Conservation (phyloP, 306 rosid genomes). For the Fragaria ananassa region DNA sequence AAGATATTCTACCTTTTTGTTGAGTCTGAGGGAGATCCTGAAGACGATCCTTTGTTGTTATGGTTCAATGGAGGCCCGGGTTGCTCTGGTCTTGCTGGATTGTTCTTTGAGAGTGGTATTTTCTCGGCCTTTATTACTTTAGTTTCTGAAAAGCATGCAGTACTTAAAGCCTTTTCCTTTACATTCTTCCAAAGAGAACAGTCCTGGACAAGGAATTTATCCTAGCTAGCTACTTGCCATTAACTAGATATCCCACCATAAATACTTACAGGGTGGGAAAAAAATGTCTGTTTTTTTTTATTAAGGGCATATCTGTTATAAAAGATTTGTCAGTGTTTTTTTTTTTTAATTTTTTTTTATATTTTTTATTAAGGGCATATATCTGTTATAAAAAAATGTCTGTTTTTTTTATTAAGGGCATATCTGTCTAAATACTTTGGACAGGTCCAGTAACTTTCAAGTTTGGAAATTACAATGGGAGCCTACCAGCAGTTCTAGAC, state of each 20-base stretch:
- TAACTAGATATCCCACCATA: not conserved
- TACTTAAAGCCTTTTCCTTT: not conserved
- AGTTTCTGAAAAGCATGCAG: not conserved
- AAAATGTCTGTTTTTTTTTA: not conserved
- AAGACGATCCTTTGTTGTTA: constrained; percentile 13
- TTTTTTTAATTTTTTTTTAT: too few relatives aligned
- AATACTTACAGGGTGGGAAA: not conserved
- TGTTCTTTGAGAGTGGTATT: constrained; percentile 24
- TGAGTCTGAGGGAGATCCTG: constrained; percentile 13
- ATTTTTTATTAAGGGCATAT: not conserved
- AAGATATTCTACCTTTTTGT: constrained; percentile 17
- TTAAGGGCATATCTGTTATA: not conserved
- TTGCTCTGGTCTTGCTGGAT: constrained; percentile 10
- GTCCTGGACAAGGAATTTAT: not conserved
- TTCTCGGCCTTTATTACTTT: not conserved
- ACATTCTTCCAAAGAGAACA: not conserved
- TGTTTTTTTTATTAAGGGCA: not conserved
- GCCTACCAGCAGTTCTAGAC: constrained; percentile 17
- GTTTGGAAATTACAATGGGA: constrained; percentile 24
- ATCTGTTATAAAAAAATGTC: not conserved
- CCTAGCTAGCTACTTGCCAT: not conserved
- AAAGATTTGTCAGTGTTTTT: not conserved
- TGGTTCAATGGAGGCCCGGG: constrained; percentile 23
- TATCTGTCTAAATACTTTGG: not conserved
- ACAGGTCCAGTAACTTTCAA: constrained; percentile 19